Evolutionary conservation across 352 stramenopile species (phyloP).

Genomic region (Globisporangium paddicum): DNA sequence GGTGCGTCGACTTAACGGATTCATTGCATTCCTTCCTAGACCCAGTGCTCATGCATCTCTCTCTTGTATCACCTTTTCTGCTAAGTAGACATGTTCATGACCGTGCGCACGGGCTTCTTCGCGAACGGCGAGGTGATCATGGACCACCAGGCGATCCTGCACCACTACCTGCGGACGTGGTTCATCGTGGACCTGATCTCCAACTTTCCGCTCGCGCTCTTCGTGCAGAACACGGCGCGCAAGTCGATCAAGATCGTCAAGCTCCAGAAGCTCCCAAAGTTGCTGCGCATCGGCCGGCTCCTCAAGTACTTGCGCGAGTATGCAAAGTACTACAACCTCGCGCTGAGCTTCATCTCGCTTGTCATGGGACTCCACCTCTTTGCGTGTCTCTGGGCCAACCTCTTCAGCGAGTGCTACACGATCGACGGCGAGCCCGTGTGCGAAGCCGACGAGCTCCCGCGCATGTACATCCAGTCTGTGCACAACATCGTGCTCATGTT

Average conservation of each 20-base stretch:
- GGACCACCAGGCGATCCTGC: constrained; percentile 51
- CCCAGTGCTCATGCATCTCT: no score
- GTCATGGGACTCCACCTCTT: constrained; percentile 68
- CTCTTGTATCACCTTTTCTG: not conserved
- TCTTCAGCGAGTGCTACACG: constrained; percentile 62
- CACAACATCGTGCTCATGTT: constrained; percentile 81
- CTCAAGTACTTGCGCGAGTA: constrained; percentile 80
- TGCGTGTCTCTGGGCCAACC: constrained; percentile 62
- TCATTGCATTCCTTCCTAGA: no score
- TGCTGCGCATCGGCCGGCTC: constrained; percentile 65
- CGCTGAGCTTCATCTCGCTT: constrained; percentile 60
- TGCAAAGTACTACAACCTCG: constrained; percentile 83
- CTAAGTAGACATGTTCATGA: constrained; percentile 69
- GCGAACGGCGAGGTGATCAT: constrained; percentile 79
- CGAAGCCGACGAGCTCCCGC: constrained; percentile 34
- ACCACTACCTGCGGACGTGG: constrained; percentile 73
- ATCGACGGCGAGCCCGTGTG: constrained; percentile 25
- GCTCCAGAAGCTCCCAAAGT: constrained; percentile 81
- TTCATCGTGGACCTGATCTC: constrained; percentile 82
- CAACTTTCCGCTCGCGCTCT: constrained; percentile 75
- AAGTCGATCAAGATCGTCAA: constrained; percentile 84
- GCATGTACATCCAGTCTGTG: constrained; percentile 72
- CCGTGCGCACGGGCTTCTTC: constrained; percentile 69
- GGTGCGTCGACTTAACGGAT: constrained; percentile 14
- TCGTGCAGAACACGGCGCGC: constrained; percentile 43